A percentile compares a stretch with the other conserved stretches of the same genome.
Conservation (phyloP, 768 basidiomycete genomes). For the Xerocomus spinulosus region DNA sequence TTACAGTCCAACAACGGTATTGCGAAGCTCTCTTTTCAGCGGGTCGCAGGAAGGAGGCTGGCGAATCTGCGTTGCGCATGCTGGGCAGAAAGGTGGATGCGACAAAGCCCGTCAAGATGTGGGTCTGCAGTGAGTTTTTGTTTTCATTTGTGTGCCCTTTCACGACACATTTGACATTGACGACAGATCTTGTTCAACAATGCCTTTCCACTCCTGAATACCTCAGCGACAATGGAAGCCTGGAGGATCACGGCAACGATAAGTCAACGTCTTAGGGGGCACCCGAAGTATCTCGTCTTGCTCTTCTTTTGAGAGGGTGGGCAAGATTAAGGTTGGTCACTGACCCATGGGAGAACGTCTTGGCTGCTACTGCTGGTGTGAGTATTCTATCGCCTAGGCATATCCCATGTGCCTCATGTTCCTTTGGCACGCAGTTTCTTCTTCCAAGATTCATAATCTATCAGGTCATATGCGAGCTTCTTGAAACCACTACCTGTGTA, state of each 20-base stretch:
- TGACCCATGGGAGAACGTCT: slow-evolving; percentile 3
- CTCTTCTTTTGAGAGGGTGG: background rate
- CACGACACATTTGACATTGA: background rate
- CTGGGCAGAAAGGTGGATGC: background rate
- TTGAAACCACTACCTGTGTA: background rate
- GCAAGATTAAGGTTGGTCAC: background rate
- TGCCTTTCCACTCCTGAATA: background rate
- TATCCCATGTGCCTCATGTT: background rate
- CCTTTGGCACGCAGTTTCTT: background rate
- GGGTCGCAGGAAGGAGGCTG: background rate
- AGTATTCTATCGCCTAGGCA: background rate
- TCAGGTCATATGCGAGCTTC: background rate
- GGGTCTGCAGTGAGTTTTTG: background rate
- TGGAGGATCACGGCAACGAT: background rate
- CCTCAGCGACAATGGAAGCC: background rate
- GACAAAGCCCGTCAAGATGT: background rate
- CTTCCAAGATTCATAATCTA: background rate
- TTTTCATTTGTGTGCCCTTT: background rate
- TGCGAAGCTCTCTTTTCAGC: background rate
- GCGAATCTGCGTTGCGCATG: background rate
- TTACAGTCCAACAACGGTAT: too few relatives aligned
- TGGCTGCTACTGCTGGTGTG: background rate
- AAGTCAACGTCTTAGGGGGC: background rate
- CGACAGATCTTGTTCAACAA: background rate
- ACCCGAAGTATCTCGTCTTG: background rate